phyloP scores from a whole-genome alignment of 2,329 filamentous ascomycete species.

The Aspergillus versicolor region DNA sequence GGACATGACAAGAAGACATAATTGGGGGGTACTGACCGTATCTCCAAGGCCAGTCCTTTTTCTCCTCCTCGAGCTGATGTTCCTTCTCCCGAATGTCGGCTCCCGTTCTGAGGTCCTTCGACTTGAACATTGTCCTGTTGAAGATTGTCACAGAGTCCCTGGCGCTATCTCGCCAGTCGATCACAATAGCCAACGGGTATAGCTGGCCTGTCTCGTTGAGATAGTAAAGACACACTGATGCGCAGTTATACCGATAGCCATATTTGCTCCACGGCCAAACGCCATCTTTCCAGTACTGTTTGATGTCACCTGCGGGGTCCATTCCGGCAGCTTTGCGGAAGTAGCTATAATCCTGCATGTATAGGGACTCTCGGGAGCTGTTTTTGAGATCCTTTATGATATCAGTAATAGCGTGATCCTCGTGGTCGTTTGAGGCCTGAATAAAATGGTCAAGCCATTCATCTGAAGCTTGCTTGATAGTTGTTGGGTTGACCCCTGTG shows the following conservation, averaged over 20 bases:
- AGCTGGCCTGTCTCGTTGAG: not conserved
- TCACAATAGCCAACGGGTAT: not conserved
- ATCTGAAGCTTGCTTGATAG: not conserved
- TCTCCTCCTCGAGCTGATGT: not conserved
- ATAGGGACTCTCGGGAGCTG: not conserved
- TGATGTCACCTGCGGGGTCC: not conserved
- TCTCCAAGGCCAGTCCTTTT: not conserved
- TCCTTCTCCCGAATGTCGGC: not conserved
- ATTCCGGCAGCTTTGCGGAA: not conserved
- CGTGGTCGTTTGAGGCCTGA: not conserved
- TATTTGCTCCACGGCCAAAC: rapidly evolving
- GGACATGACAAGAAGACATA: too few relatives aligned
- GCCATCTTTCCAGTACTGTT: not conserved
- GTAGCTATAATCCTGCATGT: not conserved
- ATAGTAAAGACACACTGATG: not conserved
- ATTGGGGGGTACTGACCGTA: not conserved
- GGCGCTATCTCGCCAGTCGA: not conserved
- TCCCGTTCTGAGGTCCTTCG: not conserved
- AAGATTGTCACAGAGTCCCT: not conserved
- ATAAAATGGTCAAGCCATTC: not conserved
- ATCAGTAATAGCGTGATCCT: too few relatives aligned
- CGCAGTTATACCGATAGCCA: not conserved
- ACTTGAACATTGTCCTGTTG: not conserved
- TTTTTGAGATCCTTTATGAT: not conserved
- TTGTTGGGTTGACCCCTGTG: not conserved